Percentiles rank a stretch among this genome's conserved stretches.
These are phyloP conservation scores for Mallotus nudiflorus DNA, from an alignment of 345 rosid species.

Conservation along the genomic window DNA sequence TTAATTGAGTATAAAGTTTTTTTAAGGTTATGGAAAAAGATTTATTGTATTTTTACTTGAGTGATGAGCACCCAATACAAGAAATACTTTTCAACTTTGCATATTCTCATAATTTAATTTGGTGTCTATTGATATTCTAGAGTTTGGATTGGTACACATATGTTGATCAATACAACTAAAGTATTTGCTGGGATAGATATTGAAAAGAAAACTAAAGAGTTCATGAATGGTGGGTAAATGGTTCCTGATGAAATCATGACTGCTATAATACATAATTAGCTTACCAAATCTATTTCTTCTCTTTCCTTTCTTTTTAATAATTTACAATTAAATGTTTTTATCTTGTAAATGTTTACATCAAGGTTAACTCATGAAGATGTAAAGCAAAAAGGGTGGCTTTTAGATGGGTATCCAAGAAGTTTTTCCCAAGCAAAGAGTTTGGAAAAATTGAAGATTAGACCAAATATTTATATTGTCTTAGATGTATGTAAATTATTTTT, in stretches of 20 bases:
- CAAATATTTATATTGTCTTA: conserved; percentile 67
- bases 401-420: conserved; percentile 88
- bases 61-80: too few relatives aligned
- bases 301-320: conserved; percentile 5
- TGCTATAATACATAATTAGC: conserved; percentile 40
- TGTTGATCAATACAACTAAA: conserved; percentile 89
- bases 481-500: too few relatives aligned
- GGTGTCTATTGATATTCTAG: conserved; percentile 4
- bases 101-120: too few relatives aligned
- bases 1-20: too few relatives aligned
- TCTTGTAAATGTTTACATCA: conserved; percentile 59
- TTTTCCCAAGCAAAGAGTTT: conserved; percentile 75
- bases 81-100: too few relatives aligned
- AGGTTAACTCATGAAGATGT: conserved; percentile 68
- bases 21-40: too few relatives aligned
- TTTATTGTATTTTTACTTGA: too few relatives aligned
- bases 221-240: conserved; percentile 70
- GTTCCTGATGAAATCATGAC: conserved; percentile 89
- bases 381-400: conserved; percentile 84
- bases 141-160: conserved; percentile 82
- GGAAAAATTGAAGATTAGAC: conserved; percentile 64
- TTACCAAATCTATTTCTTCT: not conserved
- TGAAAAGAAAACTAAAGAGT: conserved; percentile 76
- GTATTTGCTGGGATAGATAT: conserved; percentile 76
- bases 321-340: conserved; percentile 10